Base-by-base conservation (phyloP, 169 alveolate genomes). In the Plasmodium chabaudi region DNA sequence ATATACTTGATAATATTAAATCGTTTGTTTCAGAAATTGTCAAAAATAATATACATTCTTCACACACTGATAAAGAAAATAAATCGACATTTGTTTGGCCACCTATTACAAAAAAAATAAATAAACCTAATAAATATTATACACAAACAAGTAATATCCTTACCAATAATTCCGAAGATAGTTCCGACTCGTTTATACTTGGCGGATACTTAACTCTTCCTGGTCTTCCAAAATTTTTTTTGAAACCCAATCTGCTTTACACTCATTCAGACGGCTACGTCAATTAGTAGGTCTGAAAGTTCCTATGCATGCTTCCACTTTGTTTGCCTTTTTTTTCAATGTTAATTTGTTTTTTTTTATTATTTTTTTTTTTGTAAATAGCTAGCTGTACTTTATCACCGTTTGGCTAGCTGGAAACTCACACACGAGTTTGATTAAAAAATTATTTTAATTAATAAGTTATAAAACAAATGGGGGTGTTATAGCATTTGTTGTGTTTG, bases 1-100 rank as follows among this genome's bases (percentile, higher is more conserved):
- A 79, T 60, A 79, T 70, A 23, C 42, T 79, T 6, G 89, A 79
- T 27, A 79, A 79, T 79, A 79, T 79, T 9, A 79, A 79, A 67
- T 51, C 59, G 25, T 79, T 79, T 60, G 79, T 68, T 5, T 17
- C 49, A 1, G 82, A 79, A 53, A 65, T 79, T 65, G 39, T 79
- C 1, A 79, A 79, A 59, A 65, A 44, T 55, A 79, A 79, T 65
- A 46, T 65, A 15, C 89, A 79, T 69, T 64, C 89, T 5, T 46
- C 57, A 65, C 89, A 79, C 15, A 79, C 47, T 13, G 72, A 64
- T 23, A 79, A 44, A 51, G 89, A 65, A 23, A 57, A 57, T 9
- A 79, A 79, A 56, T n/a, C 70, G 0, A 47, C 71, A 15, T 49
- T 65, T 44, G 23, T 51, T 6, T 65, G 82, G 82, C 89, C 89